A percentile compares a stretch with the other conserved stretches of the same genome.
These are phyloP conservation scores for Mortierella sp. DNA, from an alignment of 371 early-diverging fungal species.

Conservation along the genomic window DNA sequence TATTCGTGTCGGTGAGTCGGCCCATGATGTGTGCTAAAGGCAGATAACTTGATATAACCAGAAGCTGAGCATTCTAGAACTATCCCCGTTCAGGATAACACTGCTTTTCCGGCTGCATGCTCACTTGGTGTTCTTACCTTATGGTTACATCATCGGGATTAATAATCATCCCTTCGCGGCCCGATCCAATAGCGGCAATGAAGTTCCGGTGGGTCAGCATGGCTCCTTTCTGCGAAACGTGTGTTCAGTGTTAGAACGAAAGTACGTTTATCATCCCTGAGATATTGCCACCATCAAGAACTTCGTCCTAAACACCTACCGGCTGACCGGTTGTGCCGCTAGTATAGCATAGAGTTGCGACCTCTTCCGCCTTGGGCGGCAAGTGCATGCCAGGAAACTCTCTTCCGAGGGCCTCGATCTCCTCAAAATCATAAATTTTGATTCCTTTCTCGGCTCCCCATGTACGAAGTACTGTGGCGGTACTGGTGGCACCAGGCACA, in stretches of 20 bases:
- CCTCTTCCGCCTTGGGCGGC: constrained; percentile 36
- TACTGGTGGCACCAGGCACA: constrained; percentile 27
- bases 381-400: constrained; percentile 59
- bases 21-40: constrained; percentile 97
- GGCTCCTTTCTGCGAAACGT: constrained; percentile 64
- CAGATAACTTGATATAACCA: constrained; percentile 79
- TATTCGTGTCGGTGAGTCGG: constrained; percentile 60
- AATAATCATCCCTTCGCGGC: constrained; percentile 19
- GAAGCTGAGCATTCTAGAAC: too few relatives aligned
- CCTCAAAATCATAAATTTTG: constrained; percentile 62
- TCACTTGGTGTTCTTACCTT: too few relatives aligned
- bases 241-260: constrained; percentile 20
- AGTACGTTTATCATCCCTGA: not conserved
- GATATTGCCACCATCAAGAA: too few relatives aligned
- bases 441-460: constrained; percentile 62
- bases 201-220: constrained; percentile 67
- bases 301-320: too few relatives aligned
- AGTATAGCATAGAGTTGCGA: constrained; percentile 87
- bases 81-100: constrained; percentile 38
- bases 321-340: constrained; percentile 90
- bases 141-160: constrained; percentile 34
- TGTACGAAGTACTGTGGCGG: constrained; percentile 47
- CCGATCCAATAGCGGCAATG: constrained; percentile 45
- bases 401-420: constrained; percentile 73
- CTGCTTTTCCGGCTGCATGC: constrained; percentile 44